Base-by-base conservation (phyloP, 345 rosid species). In the Pistacia vera region DNA sequence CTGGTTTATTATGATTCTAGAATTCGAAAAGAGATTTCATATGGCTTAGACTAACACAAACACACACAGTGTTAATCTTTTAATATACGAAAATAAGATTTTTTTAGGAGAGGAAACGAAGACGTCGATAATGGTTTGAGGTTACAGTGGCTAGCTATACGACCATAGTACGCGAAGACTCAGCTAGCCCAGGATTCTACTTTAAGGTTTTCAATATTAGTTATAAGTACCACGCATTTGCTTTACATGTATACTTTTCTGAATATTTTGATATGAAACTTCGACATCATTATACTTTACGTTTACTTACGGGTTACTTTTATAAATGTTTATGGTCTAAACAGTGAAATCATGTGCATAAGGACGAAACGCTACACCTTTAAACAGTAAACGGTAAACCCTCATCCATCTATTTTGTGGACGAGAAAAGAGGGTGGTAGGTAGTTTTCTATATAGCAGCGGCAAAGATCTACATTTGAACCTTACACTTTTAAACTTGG, bases 371-470 rank as follows among this genome's bases (percentile, higher is more conserved):
- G 36, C 36, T 66, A 48, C 57, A 25, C 0, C 41, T 30, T 54
- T 70, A 73, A 72, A 81, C 36, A 74, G 77, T 65, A 56, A 77
- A 72, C 25, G n/a, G 75, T 71, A n/a, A 46, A 38, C 54, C 38
- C 61, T 62, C 36, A 66, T 63, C 74, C 71, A 75, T 67, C 59
- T 68, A 10, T 71, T 77, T 70, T 28, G 66, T 60, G 57, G 62
- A 57, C 58, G 63, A 20, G 55, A 63, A 72, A 70, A 67, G 63
- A 79, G 11, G 82, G 85, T 81, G 89, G 84, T 73, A 63, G 86
- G 88, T 82, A 78, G 74, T 68, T 79, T 80, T 84, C 82, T 68
- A 20, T 70, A 61, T 33, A 49, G 57, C 73, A 67, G 75, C 74
- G 59, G 48, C 49, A 52, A 75, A 67, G 20, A 57, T 51, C 66